These are phyloP conservation scores for Trichosanthes cucumerina DNA, from an alignment of 306 rosid genomes.

Conservation along the genomic window DNA sequence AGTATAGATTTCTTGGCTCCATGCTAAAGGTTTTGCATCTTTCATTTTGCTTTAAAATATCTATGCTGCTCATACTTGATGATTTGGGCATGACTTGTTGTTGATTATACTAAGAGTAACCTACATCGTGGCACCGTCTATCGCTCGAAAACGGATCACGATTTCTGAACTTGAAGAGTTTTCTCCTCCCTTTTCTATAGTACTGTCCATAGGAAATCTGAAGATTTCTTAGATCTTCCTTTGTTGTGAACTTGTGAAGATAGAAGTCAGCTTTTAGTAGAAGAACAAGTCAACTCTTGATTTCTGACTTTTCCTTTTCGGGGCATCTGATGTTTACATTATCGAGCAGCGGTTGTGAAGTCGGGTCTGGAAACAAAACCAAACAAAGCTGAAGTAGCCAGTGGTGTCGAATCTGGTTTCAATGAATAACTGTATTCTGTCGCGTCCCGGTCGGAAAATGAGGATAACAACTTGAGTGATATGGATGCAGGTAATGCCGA, in stretches of 20 bases:
- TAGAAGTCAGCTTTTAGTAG: background rate
- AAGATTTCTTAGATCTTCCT: background rate
- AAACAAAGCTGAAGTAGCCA: background rate
- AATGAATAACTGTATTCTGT: background rate
- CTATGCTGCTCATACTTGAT: background rate
- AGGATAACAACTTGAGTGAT: background rate
- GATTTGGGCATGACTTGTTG: background rate
- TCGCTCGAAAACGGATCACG: background rate
- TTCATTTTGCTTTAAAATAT: background rate
- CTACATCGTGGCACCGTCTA: background rate
- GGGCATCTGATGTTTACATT: background rate
- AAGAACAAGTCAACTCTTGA: background rate
- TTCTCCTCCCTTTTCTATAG: background rate
- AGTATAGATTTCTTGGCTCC: background rate
- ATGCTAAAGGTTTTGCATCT: background rate
- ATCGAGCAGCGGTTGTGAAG: background rate
- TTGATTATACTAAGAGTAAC: background rate
- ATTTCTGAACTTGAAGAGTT: background rate
- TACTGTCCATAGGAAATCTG: background rate
- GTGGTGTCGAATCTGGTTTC: background rate
- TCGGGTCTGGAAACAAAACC: background rate
- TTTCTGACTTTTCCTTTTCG: background rate
- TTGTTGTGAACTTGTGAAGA: constrained; percentile 1
- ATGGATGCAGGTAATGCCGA: constrained; percentile 60
- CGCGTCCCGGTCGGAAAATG: background rate